Conservation (phyloP, 1,139 yeast genomes). For the Scheffersomyces cryptocercus region DNA sequence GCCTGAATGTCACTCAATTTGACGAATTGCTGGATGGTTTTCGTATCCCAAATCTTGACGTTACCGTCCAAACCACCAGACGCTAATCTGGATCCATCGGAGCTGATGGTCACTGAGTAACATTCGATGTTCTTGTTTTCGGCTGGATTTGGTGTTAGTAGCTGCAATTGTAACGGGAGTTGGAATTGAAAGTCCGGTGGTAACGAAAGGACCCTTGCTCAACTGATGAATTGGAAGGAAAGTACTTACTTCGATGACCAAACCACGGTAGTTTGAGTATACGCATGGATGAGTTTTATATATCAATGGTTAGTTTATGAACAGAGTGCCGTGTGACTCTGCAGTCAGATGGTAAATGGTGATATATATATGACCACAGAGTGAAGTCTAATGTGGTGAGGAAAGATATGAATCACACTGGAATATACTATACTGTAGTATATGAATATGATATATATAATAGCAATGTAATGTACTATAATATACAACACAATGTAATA, state of each 20-base stretch:
- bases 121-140: constrained; percentile 82
- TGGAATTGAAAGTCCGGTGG: constrained; percentile 4
- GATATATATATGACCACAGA: too few relatives aligned
- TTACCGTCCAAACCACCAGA: constrained; percentile 97
- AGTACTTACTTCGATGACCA: constrained; percentile 59
- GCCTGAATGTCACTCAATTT: constrained; percentile 1
- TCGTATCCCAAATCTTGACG: constrained; percentile 85
- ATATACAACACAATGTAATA: too few relatives aligned
- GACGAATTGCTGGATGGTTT: constrained; percentile 47
- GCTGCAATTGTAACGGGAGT: constrained; percentile 1
- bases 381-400: too few relatives aligned
- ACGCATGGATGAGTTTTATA: constrained; percentile 49
- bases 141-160: constrained; percentile 39
- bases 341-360: too few relatives aligned
- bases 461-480: too few relatives aligned
- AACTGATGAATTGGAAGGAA: not conserved
- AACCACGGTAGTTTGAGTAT: constrained; percentile 85
- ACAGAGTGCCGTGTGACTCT: too few relatives aligned
- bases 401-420: too few relatives aligned
- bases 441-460: too few relatives aligned
- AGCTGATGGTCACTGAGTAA: constrained; percentile 76
- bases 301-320: too few relatives aligned
- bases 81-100: constrained; percentile 83
- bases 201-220: not conserved
- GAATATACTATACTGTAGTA: too few relatives aligned